Base-by-base conservation (phyloP, 495 filamentous ascomycete species). In the Neurospora sp. region DNA sequence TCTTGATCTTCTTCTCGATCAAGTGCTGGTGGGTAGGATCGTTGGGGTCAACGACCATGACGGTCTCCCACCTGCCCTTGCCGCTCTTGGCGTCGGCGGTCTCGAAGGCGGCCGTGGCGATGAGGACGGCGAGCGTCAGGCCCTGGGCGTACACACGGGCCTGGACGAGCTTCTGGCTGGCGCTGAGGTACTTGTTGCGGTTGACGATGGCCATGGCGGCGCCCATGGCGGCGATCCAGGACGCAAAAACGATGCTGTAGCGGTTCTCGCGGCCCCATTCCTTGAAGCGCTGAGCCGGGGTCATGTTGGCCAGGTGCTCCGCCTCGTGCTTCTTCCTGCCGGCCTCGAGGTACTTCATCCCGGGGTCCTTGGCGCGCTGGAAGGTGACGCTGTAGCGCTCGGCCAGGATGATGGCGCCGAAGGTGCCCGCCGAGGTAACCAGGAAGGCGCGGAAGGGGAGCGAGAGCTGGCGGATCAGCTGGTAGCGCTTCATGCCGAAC, bases 141-240 rank as follows among this genome's bases (percentile, higher is more conserved):
- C 94, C 94, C 84, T 99, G 96, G n/a, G 96, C 96, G 83, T 98
- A 98, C 73, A 99, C 91, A 86, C 96, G 90, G 10, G 96, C 96
- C 86, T 99, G 96, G 22, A 99, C 96, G 37, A 99, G 84, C 86
- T 99, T 99, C 88, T 99, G 96, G 75, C 85, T 81, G 1, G 87
- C 88, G 22, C 85, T 88, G 8, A 98, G 82, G 81, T 92, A 94
- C 69, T 87, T 88, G 82, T 93, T 94, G 73, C 93, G 87, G 70
- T 90, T 87, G 53, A 98, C 95, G 10, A 97, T 76, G 48, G 84
- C 90, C 38, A 97, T 86, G 0, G 93, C 89, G 39, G 91, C 79
- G 31, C 87, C 89, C 91, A 99, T 97, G 53, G 89, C 89, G 16
- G 92, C 90, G 14, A 95, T 82, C 96, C 96, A 99, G 35, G 89